Evolutionary conservation across 768 basidiomycete species (phyloP), one percentile per base, ranked within the genome.

Genomic region (Suillus weaverae): DNA sequence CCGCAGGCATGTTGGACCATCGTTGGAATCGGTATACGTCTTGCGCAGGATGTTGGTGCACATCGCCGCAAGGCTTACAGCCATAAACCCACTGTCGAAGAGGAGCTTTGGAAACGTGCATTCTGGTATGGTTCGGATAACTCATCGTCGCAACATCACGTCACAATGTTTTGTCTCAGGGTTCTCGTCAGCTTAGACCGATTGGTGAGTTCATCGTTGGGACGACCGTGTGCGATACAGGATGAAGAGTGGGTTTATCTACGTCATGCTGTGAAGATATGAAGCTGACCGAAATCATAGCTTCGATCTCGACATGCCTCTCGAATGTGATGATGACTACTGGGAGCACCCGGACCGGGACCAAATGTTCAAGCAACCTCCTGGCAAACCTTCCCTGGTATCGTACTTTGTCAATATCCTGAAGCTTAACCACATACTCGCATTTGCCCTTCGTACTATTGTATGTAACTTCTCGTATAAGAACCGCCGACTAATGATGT

Each of bases 1-100:
- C 87, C 87, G 3, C 87, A 89, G 62, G 82, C 85, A 13, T 85
- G 82, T 63, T 93, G 92, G 92, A 85, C 85, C 62, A 79, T 86
- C 9, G 80, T 88, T 36, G 90, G 90, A 5, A 81, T 85, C 38
- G 85, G 83, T 41, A 76, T 90, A 18, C 82, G 88, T 6, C 76
- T 82, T 10, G 84, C 84, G 0, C 84, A 88, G 69, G 89, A 89
- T 64, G 81, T 87, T 5, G 83, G 89, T 10, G 84, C 83, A 1
- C 85, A 88, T 64, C 73, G 82, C 14, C 72, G 76, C 64, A 79
- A 77, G 66, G 74, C 70, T 53, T 74, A 75, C 67, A 66, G 64
- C 32, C 39, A 64, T 70, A 39, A 70, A 11, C 76, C 73, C 2
- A 78, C 80, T 1, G 66, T 79, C 2, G 87, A 90, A 65, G 78